These are phyloP conservation scores for Paspalum vaginatum DNA, from an alignment of 176 grass and related monocot species.

Conservation along the genomic window DNA sequence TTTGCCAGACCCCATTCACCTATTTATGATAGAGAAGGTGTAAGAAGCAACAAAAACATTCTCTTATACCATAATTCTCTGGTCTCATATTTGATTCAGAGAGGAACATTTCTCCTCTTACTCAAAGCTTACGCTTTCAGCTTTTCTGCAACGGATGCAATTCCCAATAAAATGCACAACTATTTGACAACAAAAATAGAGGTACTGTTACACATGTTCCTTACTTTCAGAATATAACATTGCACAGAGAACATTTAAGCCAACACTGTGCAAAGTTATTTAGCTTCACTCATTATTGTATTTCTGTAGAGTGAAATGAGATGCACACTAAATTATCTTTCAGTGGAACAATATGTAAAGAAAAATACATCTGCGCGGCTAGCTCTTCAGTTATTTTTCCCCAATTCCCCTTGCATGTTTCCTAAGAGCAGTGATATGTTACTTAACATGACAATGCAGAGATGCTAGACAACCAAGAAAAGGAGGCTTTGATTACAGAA, in stretches of 20 bases:
- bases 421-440: background rate
- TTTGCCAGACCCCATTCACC: conserved; percentile 59
- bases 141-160: background rate
- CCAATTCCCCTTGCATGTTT: background rate
- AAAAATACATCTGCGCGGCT: conserved; percentile 14
- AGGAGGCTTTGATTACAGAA: conserved; percentile 1
- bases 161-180: conserved; percentile 17
- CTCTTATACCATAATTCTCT: background rate
- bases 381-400: background rate
- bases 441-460: conserved; percentile 8
- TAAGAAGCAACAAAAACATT: background rate
- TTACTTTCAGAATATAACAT: conserved; percentile 31
- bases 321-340: background rate
- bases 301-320: background rate
- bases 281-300: background rate
- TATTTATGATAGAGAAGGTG: conserved; percentile 35
- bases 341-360: background rate
- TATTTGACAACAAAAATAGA: conserved; percentile 5
- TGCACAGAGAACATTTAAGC: conserved; percentile 1
- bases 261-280: background rate
- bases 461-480: conserved; percentile 33
- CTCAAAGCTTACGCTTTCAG: background rate
- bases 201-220: background rate
- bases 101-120: conserved; percentile 11
- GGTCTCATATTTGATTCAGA: background rate